phyloP scores from a whole-genome alignment of 306 rosid species.

The Morella rubra region DNA sequence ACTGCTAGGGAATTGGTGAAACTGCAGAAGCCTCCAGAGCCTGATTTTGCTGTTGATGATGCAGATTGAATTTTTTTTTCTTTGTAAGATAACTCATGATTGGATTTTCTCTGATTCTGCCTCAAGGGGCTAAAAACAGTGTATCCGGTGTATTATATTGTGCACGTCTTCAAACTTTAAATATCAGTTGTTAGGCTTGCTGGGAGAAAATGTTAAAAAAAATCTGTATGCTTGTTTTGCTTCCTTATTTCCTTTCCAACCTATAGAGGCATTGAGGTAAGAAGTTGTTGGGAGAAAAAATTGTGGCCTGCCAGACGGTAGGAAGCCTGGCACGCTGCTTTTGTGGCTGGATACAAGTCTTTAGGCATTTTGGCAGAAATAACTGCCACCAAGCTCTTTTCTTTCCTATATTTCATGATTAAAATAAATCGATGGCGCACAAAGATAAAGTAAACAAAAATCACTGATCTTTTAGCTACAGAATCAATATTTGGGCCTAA shows the following conservation, averaged over 20 bases:
- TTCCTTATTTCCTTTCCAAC: neutral
- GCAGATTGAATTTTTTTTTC: conserved; percentile 50
- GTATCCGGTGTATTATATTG: conserved; percentile 14
- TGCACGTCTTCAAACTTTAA: conserved; percentile 15
- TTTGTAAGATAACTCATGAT: conserved; percentile 28
- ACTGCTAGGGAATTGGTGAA: conserved; percentile 79
- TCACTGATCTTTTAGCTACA: too few relatives aligned
- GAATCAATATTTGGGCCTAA: too few relatives aligned
- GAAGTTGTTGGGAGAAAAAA: neutral
- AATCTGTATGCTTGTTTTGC: conserved; percentile 5
- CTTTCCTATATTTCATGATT: neutral
- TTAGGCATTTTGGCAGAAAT: neutral
- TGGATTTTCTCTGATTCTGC: conserved; percentile 21
- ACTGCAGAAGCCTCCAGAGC: conserved; percentile 95
- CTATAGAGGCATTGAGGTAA: neutral
- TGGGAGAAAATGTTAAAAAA: conserved; percentile 21
- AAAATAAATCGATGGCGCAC: neutral
- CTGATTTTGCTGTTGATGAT: conserved; percentile 87
- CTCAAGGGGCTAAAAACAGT: conserved; percentile 33
- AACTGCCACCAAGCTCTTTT: neutral
- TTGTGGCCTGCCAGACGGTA: neutral
- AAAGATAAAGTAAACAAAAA: neutral
- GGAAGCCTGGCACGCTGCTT: neutral
- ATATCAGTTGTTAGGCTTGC: conserved; percentile 28
- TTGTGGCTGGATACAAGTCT: neutral